phyloP scores from a whole-genome alignment of 345 rosid species.

The Populus deltoides region DNA sequence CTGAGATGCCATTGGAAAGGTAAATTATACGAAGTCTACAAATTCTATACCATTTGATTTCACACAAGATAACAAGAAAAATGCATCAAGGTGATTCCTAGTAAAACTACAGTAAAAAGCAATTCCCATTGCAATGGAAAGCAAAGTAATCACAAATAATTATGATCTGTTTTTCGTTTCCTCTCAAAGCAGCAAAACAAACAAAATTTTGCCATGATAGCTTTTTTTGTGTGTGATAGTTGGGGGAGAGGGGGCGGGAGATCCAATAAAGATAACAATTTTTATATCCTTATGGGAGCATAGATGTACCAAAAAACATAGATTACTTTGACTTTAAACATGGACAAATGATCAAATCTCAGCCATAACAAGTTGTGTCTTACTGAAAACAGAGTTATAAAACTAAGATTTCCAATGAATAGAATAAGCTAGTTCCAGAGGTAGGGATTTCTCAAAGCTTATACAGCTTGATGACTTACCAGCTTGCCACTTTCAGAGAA shows the following conservation, averaged over 20 bases:
- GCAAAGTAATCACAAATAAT: background rate
- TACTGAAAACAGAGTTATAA: background rate
- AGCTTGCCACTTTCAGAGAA: conserved; percentile 98
- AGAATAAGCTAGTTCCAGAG: background rate
- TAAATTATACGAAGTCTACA: background rate
- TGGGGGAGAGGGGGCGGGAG: background rate
- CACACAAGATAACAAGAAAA: background rate
- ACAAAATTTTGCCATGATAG: background rate
- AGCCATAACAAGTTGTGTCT: background rate
- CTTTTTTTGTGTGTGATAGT: background rate
- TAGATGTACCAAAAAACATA: background rate
- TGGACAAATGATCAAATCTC: background rate
- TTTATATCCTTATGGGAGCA: background rate
- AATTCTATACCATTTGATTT: background rate
- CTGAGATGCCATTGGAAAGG: background rate
- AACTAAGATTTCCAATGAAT: background rate
- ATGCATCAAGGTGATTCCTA: background rate
- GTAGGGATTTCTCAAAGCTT: background rate
- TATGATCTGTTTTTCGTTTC: too few relatives aligned
- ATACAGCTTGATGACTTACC: conserved; percentile 44
- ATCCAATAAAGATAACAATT: background rate
- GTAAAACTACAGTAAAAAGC: background rate
- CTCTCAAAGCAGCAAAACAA: background rate
- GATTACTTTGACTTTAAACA: background rate
- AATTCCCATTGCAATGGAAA: background rate